phyloP scores from a whole-genome alignment of 306 rosid species.

The Biancaea sappan region DNA sequence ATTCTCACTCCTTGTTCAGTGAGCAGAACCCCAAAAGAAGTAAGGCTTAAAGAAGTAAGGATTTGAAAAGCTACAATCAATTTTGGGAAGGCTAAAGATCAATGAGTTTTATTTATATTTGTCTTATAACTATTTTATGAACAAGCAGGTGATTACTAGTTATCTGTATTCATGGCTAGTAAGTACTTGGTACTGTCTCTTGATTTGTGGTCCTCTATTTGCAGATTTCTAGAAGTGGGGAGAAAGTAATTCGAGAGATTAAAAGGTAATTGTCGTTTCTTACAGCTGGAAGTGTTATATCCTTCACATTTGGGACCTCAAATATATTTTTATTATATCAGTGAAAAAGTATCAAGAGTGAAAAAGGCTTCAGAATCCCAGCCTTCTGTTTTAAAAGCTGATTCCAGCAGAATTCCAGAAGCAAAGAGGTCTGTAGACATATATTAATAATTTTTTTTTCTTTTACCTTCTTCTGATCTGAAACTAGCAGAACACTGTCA shows the following conservation, averaged over 20 bases:
- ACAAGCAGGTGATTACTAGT: background rate
- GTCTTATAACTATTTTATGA: background rate
- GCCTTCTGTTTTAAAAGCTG: slow-evolving; percentile 36
- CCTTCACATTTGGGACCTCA: slow-evolving; percentile 34
- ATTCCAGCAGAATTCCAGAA: slow-evolving; percentile 41
- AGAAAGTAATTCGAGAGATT: slow-evolving; percentile 38
- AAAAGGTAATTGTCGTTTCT: slow-evolving; percentile 52
- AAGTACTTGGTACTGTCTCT: slow-evolving; percentile 10
- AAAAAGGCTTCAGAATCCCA: slow-evolving; percentile 45
- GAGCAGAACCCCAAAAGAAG: slow-evolving; percentile 49
- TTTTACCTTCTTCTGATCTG: background rate
- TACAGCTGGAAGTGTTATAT: slow-evolving; percentile 6
- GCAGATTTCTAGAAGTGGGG: slow-evolving; percentile 50
- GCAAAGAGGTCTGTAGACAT: slow-evolving; percentile 49
- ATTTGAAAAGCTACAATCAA: background rate
- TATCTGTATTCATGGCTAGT: background rate
- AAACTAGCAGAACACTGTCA: background rate
- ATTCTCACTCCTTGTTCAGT: slow-evolving; percentile 24
- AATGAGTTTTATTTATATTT: background rate
- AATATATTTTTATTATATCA: slow-evolving; percentile 24
- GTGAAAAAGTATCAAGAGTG: slow-evolving; percentile 42
- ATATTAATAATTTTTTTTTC: slow-evolving; percentile 8
- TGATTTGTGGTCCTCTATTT: slow-evolving; percentile 3
- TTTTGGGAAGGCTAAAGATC: background rate
- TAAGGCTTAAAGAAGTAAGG: slow-evolving; percentile 58